Base-by-base conservation (phyloP, 441 rosid genomes). In the Adansonia rubrostipa region DNA sequence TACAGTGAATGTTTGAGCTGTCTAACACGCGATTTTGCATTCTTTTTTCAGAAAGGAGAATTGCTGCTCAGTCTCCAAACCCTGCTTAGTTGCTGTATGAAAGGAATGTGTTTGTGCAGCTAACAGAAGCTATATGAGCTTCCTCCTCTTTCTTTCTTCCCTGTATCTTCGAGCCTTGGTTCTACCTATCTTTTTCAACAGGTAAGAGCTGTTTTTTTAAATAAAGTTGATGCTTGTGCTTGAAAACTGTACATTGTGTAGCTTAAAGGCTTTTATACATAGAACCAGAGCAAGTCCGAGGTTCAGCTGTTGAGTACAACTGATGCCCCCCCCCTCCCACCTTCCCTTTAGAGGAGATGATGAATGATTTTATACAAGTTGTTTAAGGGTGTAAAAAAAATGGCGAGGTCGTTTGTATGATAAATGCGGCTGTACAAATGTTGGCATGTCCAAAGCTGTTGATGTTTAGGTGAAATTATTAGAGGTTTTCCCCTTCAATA, bases 41-140 rank as follows among this genome's bases (percentile, higher is more conserved):
- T 58, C 66, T 74, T 33, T 73, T 45, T 87, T 87, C 92, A 93
- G 99, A 95, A 81, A 90, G 99, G 94, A 93, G 99, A 85, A 90
- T 90, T 74, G 94, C 90, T 33, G 88, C 89, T 71, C 97, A 91
- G 86, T 83, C 92, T 15, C 81, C 80, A 61, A 84, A 85, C 73
- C 86, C 88, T 79, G 88, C 89, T 20, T 83, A 84, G 90, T 24
- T 47, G 82, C 87, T 77, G 47, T 83, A 86, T 89, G 81, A 84
- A 80, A 80, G 85, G 85, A 84, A 86, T 80, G 86, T 82, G 86
- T 66, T 63, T 92, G 95, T 91, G 92, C 93, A 92, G 96, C 93
- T 87, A 90, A 93, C 92, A 75, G 89, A 85, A 88, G 92, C 89
- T 85, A 86, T 80, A 74, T 57, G 88, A 86, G 47, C 19, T 64